A percentile compares a stretch with the other conserved stretches of the same genome.
Conservation (phyloP, 257 asterid genomes). For the Plectranthus barbatus region DNA sequence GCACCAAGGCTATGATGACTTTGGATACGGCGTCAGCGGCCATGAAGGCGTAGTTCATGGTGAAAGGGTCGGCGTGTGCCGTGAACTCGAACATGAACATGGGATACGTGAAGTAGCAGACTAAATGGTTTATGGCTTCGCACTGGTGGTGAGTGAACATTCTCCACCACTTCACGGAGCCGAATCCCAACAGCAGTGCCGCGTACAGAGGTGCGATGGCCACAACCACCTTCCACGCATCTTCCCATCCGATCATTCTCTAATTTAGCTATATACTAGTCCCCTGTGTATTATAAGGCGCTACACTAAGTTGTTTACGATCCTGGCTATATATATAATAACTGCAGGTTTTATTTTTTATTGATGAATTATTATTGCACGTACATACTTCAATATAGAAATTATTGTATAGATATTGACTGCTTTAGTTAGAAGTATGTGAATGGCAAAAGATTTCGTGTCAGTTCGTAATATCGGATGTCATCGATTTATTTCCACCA, state of each 20-base stretch:
- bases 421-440: no score
- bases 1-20: conserved; percentile 22
- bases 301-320: background rate
- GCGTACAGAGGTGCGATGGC: conserved; percentile 49
- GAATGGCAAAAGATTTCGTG: no score
- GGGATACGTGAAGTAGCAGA: conserved; percentile 41
- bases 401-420: no score
- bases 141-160: conserved; percentile 40
- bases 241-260: conserved; percentile 48
- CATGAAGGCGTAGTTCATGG: conserved; percentile 42
- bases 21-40: conserved; percentile 50
- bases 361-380: no score
- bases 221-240: conserved; percentile 48
- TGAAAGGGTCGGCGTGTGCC: conserved; percentile 44
- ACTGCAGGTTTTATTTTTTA: no score
- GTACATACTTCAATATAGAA: no score
- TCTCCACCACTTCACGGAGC: conserved; percentile 57
- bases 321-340: no score
- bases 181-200: conserved; percentile 39
- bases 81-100: conserved; percentile 53
- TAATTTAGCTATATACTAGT: background rate
- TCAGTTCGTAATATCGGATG: no score
- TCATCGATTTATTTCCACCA: no score
- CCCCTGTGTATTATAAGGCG: background rate
- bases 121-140: conserved; percentile 41